Percentiles rank a stretch among this genome's conserved stretches.
These are phyloP conservation scores for Heterobasidion parviporum DNA, from an alignment of 1,284 basidiomycete genomes.

Conservation along the genomic window DNA sequence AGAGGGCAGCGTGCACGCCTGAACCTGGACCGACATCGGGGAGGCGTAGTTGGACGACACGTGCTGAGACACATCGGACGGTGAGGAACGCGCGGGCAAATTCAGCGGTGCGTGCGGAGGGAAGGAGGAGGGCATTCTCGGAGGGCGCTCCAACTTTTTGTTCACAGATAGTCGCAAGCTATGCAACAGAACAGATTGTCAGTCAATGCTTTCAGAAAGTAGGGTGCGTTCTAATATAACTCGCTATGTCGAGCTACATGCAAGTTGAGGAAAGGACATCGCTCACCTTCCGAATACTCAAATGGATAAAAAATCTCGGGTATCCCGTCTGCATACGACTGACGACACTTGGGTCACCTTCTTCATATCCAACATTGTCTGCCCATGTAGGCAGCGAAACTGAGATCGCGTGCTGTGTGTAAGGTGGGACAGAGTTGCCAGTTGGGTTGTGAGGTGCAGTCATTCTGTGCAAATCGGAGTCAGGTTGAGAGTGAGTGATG, in stretches of 20 bases:
- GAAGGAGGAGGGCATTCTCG: slow-evolving; percentile 75
- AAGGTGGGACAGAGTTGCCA: slow-evolving; percentile 53
- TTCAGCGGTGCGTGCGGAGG: slow-evolving; percentile 65
- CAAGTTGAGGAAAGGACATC: background rate
- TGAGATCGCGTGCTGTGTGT: slow-evolving; percentile 86
- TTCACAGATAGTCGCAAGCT: slow-evolving; percentile 75
- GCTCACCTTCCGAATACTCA: slow-evolving; percentile 78
- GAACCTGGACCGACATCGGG: slow-evolving; percentile 32
- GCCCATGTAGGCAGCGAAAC: slow-evolving; percentile 95
- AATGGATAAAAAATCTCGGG: slow-evolving; percentile 93
- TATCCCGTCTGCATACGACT: slow-evolving; percentile 91
- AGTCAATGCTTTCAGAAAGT: background rate
- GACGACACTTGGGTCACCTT: slow-evolving; percentile 79
- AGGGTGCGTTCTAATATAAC: too few species aligned
- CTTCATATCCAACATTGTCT: slow-evolving; percentile 92
- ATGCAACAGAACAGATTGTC: slow-evolving; percentile 4
- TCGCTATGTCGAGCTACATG: too few species aligned
- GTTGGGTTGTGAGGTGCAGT: slow-evolving; percentile 22
- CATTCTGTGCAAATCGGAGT: background rate
- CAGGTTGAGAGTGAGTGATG: background rate
- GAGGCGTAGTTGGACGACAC: slow-evolving; percentile 71
- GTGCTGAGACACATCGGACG: slow-evolving; percentile 43
- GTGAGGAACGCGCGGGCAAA: slow-evolving; percentile 74
- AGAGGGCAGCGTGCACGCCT: slow-evolving; percentile 70
- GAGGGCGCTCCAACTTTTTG: slow-evolving; percentile 66